Evolutionary conservation across 352 stramenopile genomes (phyloP), one percentile per base, ranked within the genome.

Genomic region (Phytopythium oedochilum): DNA sequence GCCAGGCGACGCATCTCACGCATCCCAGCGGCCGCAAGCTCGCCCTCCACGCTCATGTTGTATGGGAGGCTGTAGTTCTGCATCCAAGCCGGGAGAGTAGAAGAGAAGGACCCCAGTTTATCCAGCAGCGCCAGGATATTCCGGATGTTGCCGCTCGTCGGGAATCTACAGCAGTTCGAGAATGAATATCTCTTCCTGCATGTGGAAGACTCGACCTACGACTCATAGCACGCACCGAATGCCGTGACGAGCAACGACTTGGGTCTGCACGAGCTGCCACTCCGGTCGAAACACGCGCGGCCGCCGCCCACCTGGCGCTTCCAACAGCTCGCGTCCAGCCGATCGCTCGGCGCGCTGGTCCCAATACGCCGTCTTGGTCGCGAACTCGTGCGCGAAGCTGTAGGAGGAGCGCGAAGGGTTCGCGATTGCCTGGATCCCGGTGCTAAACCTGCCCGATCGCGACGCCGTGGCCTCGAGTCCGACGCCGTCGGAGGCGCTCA

Each of bases 1-100:
- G 54, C 70, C 17, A 88, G 48, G 5, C 70, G 58, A n/a, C 54
- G 46, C 32, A 88, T 62, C 29, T 88, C 75, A 14, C 57, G 47
- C 29, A 54, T 34, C 0, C 80, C 83, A 9, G 63, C n/a, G 0
- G 59, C 32, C 2, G 73, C 63, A 9, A 93, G 61, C 9, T 72
- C 59, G 12, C 74, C 76, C 25, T 76, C 39, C 2, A 88, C 55
- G 45, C 60, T 83, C 48, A 70, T 9, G 26, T 89, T 85, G 68
- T 91, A 93, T 8, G 75, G 74, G 42, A 93, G 53, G 31, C 67
- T 69, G 55, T 91, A 93, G 45, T 71, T 75, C 34, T 53, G 66
- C 55, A 91, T 62, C 80, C 83, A 91, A 20, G n/a, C 18, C 2
- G 83, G 83, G 29, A 86, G 53, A 18, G 51, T 29, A 3, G 56